Percentiles rank a stretch among this genome's conserved stretches.
Conservation (phyloP, 257 asterid species). For the Solanum dulcamara region DNA sequence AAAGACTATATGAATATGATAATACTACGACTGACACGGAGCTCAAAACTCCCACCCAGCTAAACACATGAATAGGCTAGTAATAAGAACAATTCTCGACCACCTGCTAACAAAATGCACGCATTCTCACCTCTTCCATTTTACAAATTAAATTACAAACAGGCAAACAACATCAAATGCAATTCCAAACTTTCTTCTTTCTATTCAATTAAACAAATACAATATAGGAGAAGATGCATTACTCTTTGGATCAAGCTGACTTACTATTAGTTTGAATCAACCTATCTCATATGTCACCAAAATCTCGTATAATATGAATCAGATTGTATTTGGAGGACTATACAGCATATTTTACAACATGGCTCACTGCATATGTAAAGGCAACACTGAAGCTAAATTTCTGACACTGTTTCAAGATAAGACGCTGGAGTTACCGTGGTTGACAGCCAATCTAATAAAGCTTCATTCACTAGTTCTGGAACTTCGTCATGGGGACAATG, state of each 20-base stretch:
- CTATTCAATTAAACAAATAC: too few species aligned
- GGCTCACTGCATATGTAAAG: not conserved
- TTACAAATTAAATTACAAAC: too few species aligned
- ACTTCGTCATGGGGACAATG: slow-evolving; percentile 97
- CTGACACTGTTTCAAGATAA: slow-evolving; percentile 12
- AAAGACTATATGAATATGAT: too few species aligned
- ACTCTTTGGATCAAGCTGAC: not conserved
- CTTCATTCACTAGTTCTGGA: slow-evolving; percentile 79
- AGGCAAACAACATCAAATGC: too few species aligned
- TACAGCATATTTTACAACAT: not conserved
- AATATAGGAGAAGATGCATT: too few species aligned
- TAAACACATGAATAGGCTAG: too few species aligned
- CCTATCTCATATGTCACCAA: not conserved
- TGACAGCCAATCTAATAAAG: slow-evolving; percentile 69
- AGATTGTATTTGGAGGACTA: not conserved
- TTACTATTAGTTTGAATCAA: not conserved
- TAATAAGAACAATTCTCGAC: too few species aligned
- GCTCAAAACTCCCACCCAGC: too few species aligned
- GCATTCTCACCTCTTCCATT: too few species aligned
- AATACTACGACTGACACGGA: too few species aligned
- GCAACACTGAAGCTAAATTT: not conserved
- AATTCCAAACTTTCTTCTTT: too few species aligned
- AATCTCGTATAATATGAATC: not conserved
- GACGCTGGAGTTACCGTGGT: slow-evolving; percentile 10
- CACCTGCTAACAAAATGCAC: too few species aligned